A percentile compares a stretch with the other conserved stretches of the same genome.
Conservation (phyloP, 2,329 filamentous ascomycete genomes). For the Xylaria arbuscula region DNA sequence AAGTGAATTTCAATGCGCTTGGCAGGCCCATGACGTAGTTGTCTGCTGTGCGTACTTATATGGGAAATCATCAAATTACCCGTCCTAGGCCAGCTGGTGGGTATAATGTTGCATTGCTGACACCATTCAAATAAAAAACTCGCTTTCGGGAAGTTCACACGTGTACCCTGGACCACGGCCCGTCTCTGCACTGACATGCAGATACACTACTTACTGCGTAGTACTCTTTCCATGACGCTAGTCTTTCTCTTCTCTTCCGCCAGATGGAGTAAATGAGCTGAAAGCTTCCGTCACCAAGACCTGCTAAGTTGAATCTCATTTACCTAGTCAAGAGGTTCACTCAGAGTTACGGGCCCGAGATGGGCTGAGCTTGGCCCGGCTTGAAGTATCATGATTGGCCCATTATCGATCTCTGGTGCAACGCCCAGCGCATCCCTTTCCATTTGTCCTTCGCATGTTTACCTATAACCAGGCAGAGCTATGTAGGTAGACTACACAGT, state of each 20-base stretch:
- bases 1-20: background rate
- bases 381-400: constrained; percentile 17
- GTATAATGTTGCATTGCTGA: constrained; percentile 21
- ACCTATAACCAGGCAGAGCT: background rate
- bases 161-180: background rate
- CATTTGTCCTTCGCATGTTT: background rate
- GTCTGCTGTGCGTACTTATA: background rate
- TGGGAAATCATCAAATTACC: constrained; percentile 8
- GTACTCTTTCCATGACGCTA: background rate
- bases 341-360: background rate
- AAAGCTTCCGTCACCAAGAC: background rate
- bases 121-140: constrained; percentile 6
- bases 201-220: no score
- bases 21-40: constrained; percentile 27
- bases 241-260: background rate
- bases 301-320: no score
- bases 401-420: constrained; percentile 13
- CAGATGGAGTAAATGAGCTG: background rate
- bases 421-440: constrained; percentile 2
- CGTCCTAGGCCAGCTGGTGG: background rate
- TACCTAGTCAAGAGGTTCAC: background rate
- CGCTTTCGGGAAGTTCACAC: constrained; percentile 1
- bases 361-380: background rate
- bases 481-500: no score
- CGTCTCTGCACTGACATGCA: background rate